Evolutionary conservation across 2,329 filamentous ascomycete genomes (phyloP).

Genomic region (Alternaria postmessia): DNA sequence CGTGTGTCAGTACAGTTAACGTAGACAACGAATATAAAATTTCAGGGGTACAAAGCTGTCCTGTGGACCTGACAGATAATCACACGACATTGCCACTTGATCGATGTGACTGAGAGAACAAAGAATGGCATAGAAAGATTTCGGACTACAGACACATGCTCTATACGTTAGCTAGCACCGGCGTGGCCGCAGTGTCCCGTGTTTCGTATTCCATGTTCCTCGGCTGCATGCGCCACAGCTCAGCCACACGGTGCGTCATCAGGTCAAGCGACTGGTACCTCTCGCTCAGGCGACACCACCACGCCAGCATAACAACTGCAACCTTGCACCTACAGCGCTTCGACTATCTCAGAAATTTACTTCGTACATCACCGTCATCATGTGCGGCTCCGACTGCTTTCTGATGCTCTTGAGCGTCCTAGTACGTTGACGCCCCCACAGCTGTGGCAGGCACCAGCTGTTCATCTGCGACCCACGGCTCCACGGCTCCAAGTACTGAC

Average conservation of each 20-base stretch:
- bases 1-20: neutral
- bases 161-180: neutral
- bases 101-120: neutral
- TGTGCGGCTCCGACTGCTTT: slow-evolving; percentile 69
- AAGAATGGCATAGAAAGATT: neutral
- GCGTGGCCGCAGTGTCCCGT: neutral
- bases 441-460: slow-evolving; percentile 19
- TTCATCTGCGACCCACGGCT: neutral
- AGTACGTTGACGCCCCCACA: slow-evolving; percentile 52
- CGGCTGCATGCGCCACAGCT: slow-evolving; percentile 12
- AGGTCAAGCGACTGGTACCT: slow-evolving; percentile 8
- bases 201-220: slow-evolving; percentile 1
- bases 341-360: neutral
- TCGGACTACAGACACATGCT: neutral
- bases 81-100: neutral
- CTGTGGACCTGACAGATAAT: neutral
- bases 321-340: slow-evolving; percentile 4
- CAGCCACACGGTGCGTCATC: slow-evolving; percentile 22
- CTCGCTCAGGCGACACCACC: slow-evolving; percentile 14
- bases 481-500: slow-evolving; percentile 6
- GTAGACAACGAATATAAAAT: neutral
- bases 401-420: slow-evolving; percentile 67
- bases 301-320: slow-evolving; percentile 11
- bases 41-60: neutral
- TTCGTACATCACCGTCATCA: slow-evolving; percentile 40